phyloP scores from a whole-genome alignment of 2,329 filamentous ascomycete genomes.

The Colletotrichum somersetense region DNA sequence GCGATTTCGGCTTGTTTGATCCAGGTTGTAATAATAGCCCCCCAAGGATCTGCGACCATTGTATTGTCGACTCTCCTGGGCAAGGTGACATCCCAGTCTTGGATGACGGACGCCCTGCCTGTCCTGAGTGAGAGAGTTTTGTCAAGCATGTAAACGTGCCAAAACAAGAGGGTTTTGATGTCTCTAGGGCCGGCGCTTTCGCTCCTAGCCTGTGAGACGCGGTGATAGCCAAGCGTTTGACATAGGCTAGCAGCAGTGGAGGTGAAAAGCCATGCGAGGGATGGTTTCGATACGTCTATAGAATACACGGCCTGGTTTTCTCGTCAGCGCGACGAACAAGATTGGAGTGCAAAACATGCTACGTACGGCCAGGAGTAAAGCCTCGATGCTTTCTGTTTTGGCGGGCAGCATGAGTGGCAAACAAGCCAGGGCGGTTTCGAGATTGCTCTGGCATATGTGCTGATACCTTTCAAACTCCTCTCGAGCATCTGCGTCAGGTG shows the following conservation, averaged over 20 bases:
- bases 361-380: slow-evolving; percentile 69
- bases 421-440: slow-evolving; percentile 64
- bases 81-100: slow-evolving; percentile 70
- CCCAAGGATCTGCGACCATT: slow-evolving; percentile 57
- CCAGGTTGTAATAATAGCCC: slow-evolving; percentile 65
- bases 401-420: slow-evolving; percentile 69
- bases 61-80: slow-evolving; percentile 52
- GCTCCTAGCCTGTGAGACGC: slow-evolving; percentile 52
- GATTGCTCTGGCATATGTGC: slow-evolving; percentile 59
- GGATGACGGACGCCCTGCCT: slow-evolving; percentile 66
- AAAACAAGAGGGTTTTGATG: slow-evolving; percentile 60
- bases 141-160: slow-evolving; percentile 67
- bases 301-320: slow-evolving; percentile 67
- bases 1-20: slow-evolving; percentile 68
- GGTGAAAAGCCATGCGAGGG: slow-evolving; percentile 73
- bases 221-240: slow-evolving; percentile 73
- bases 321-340: not conserved
- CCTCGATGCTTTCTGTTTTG: slow-evolving; percentile 67
- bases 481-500: slow-evolving; percentile 48
- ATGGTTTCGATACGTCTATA: slow-evolving; percentile 72
- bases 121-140: slow-evolving; percentile 67
- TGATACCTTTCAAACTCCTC: slow-evolving; percentile 55
- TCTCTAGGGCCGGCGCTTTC: slow-evolving; percentile 49
- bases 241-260: slow-evolving; percentile 71
- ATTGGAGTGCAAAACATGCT: not conserved